A percentile compares a stretch with the other conserved stretches of the same genome.
Evolutionary conservation across 805 yeast genomes (phyloP).

Genomic region (Pichia sporocuriosa): DNA sequence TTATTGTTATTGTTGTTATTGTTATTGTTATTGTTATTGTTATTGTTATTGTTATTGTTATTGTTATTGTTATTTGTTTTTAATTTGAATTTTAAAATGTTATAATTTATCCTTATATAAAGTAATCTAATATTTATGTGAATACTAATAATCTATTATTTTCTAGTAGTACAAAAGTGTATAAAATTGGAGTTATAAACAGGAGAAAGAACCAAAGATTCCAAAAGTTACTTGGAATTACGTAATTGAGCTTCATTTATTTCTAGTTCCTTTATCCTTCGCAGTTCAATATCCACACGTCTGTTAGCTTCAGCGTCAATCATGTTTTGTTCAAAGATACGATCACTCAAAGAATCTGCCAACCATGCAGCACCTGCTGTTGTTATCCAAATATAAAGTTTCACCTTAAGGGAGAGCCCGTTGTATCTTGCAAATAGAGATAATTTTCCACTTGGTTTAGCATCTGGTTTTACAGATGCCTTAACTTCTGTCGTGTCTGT

Average conservation of each 20-base stretch:
- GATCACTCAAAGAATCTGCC: conserved; percentile 26
- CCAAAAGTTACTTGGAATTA: too few relatives aligned
- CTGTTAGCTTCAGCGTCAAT: conserved; percentile 29
- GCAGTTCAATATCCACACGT: conserved; percentile 25
- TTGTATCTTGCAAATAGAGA: conserved; percentile 15
- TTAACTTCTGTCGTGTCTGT: not conserved
- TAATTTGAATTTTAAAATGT: not conserved
- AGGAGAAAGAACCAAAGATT: too few relatives aligned
- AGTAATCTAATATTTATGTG: too few relatives aligned
- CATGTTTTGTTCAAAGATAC: conserved; percentile 26
- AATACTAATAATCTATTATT: too few relatives aligned
- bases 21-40: too few relatives aligned
- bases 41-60: too few relatives aligned
- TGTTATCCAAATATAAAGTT: conserved; percentile 27
- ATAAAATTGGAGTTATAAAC: too few relatives aligned
- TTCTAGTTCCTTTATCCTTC: conserved; percentile 8
- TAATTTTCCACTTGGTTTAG: conserved; percentile 1
- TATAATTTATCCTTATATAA: too few relatives aligned
- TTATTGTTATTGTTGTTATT: not conserved
- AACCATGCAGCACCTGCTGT: conserved; percentile 28
- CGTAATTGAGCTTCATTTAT: not conserved
- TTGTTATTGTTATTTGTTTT: not conserved
- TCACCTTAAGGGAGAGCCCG: conserved; percentile 24
- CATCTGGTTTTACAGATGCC: not conserved
- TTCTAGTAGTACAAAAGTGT: too few relatives aligned